Evolutionary conservation across 192 early-diverging fungal genomes (phyloP), one percentile per base, ranked within the genome.

Genomic region (Borealophlyctis nickersoniae): DNA sequence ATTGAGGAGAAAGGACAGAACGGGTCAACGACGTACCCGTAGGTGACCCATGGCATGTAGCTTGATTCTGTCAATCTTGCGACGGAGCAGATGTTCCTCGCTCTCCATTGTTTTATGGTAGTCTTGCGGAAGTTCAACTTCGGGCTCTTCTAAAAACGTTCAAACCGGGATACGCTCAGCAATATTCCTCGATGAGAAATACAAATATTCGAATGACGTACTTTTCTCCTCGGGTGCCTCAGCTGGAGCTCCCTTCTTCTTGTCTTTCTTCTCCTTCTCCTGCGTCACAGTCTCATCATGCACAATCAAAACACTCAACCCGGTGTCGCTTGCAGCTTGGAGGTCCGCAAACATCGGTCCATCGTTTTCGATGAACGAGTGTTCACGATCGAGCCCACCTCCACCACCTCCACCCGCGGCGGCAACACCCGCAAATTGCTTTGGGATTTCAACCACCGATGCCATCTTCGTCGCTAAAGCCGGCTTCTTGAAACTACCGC

Each of bases 241-340:
- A 4, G 69, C 51, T 32, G 54, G 52, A 4, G 66, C 54, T 28
- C 23, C 19, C 52, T 77, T 77, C 62, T 80, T 80, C 60, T 77
- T 77, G 5, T 72, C 67, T 36, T 77, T 72, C 58, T 80, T 79
- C 24, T 83, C 71, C 55, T 79, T 78, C 28, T 75, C 71, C 39
- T 58, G 58, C 45, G 67, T 24, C 14, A 48, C 30, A 4, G 67
- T 39, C 5, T 72, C 73, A 23, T 76, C 77, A 69, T 80, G 72
- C 23, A 35, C 39, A 34, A 34, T 34, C 7, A 78, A 58, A 3
- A 70, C 50, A 3, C 57, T 70, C 58, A 77, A 36, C 16, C 65
- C 78, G 19, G 68, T 36, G 32, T 75, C 66, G 16, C 66, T 48
- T 2, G 76, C 73, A 28, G 53, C 53, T n/a, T 71, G 65, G 4